phyloP scores from a whole-genome alignment of 257 asterid genomes.

The Solanum piurae region DNA sequence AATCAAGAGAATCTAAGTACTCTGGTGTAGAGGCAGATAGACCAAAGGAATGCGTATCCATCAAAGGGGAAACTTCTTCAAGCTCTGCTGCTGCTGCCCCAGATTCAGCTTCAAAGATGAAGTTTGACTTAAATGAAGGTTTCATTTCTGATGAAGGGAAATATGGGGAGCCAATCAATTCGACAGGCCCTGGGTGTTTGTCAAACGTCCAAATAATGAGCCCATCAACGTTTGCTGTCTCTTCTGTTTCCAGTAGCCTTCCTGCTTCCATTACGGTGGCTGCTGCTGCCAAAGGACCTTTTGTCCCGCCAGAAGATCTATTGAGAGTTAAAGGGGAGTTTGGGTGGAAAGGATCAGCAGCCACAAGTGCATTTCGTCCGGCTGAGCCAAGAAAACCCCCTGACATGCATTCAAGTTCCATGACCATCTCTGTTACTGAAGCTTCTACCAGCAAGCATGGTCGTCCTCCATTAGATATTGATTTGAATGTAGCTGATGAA shows the following conservation, averaged over 20 bases:
- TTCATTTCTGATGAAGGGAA: conserved; percentile 26
- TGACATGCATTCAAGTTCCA: conserved; percentile 13
- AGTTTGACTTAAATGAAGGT: conserved; percentile 45
- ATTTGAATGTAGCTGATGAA: conserved; percentile 46
- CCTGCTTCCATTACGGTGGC: conserved; percentile 32
- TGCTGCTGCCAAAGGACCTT: conserved; percentile 37
- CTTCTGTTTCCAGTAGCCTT: conserved; percentile 12
- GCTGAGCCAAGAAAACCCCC: conserved; percentile 39
- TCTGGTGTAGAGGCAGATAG: conserved; percentile 9
- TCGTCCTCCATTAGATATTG: conserved; percentile 37
- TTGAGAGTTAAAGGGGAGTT: conserved; percentile 34
- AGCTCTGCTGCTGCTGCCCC: conserved; percentile 1
- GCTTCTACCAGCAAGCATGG: conserved; percentile 28
- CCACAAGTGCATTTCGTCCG: conserved; percentile 53
- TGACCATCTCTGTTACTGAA: conserved; percentile 17
- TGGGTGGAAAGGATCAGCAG: conserved; percentile 54
- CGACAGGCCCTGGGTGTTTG: conserved; percentile 7
- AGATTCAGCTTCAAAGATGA: conserved; percentile 14
- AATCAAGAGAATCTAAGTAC: conserved; percentile 6
- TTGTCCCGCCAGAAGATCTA: conserved; percentile 37
- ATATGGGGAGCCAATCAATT: conserved; percentile 17
- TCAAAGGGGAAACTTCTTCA: conserved; percentile 1
- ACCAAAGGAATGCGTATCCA: background rate
- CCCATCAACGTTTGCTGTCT: conserved; percentile 22
- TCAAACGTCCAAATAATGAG: conserved; percentile 21